Percentiles rank a stretch among this genome's conserved stretches.
Evolutionary conservation across 2,329 filamentous ascomycete species (phyloP).

Genomic region (Fusarium chlamydosporum): DNA sequence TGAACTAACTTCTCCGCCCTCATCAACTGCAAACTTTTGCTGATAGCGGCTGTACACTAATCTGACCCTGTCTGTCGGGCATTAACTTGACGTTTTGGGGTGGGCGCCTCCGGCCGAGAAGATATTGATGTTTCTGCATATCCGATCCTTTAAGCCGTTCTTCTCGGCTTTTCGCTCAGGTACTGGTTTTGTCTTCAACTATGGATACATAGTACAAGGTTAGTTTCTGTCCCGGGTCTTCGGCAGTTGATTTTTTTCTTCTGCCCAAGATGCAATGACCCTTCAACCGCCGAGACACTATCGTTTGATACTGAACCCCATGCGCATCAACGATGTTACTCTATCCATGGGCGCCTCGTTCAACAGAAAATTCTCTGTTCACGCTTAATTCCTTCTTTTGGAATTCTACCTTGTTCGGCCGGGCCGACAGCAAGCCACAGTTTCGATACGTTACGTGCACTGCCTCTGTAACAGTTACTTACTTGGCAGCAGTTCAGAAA

Average conservation of each 20-base stretch:
- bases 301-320: slow-evolving; percentile 27
- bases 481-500: background rate
- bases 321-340: slow-evolving; percentile 34
- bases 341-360: slow-evolving; percentile 25
- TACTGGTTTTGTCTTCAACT: background rate
- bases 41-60: slow-evolving; percentile 32
- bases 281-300: slow-evolving; percentile 34
- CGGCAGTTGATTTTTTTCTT: slow-evolving; percentile 32
- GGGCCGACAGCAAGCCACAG: slow-evolving; percentile 20
- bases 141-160: slow-evolving; percentile 17
- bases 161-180: slow-evolving; percentile 19
- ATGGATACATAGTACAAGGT: slow-evolving; percentile 3
- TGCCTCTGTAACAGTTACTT: background rate
- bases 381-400: slow-evolving; percentile 25
- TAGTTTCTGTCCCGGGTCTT: slow-evolving; percentile 4
- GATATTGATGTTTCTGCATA: slow-evolving; percentile 10
- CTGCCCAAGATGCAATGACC: slow-evolving; percentile 2
- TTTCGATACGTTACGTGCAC: slow-evolving; percentile 2
- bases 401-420: slow-evolving; percentile 24
- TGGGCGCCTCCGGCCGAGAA: slow-evolving; percentile 35
- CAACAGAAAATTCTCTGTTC: slow-evolving; percentile 28
- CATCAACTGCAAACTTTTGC: slow-evolving; percentile 26
- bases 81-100: slow-evolving; percentile 17
- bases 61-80: slow-evolving; percentile 17
- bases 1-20: slow-evolving; percentile 30